Percentiles rank a stretch among this genome's conserved stretches.
Evolutionary conservation across 164 flowering plant genomes (phyloP).

Genomic region (Umbilicus rupestris): DNA sequence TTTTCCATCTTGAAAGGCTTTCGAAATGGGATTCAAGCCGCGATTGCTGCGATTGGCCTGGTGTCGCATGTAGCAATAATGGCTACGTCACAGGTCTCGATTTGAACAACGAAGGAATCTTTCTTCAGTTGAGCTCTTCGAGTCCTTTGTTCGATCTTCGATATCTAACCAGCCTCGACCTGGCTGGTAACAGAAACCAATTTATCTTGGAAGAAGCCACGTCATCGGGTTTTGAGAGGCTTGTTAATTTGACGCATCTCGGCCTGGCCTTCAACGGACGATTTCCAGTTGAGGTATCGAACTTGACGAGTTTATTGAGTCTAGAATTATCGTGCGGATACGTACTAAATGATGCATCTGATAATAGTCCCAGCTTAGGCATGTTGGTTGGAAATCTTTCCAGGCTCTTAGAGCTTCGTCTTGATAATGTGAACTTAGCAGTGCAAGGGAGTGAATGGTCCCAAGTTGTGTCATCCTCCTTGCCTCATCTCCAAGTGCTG

Average conservation of each 20-base stretch:
- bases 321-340: not conserved
- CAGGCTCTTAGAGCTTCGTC: slow-evolving; percentile 20
- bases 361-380: slow-evolving; percentile 13
- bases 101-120: no score
- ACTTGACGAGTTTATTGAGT: not conserved
- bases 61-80: no score
- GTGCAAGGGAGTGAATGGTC: slow-evolving; percentile 24
- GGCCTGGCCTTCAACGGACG: not conserved
- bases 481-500: slow-evolving; percentile 27
- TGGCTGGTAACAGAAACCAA: no score
- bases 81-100: no score
- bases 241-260: not conserved
- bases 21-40: no score
- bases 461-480: slow-evolving; percentile 23
- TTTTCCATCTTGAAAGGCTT: no score
- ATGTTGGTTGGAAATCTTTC: slow-evolving; percentile 19
- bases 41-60: no score
- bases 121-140: no score
- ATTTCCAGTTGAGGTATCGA: not conserved
- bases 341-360: not conserved
- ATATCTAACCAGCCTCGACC: no score
- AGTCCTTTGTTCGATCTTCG: no score
- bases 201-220: not conserved
- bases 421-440: slow-evolving; percentile 26
- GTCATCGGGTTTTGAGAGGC: not conserved